These are phyloP conservation scores for Conticribra guillardii DNA, from an alignment of 108 stramenopile species.

Conservation along the genomic window DNA sequence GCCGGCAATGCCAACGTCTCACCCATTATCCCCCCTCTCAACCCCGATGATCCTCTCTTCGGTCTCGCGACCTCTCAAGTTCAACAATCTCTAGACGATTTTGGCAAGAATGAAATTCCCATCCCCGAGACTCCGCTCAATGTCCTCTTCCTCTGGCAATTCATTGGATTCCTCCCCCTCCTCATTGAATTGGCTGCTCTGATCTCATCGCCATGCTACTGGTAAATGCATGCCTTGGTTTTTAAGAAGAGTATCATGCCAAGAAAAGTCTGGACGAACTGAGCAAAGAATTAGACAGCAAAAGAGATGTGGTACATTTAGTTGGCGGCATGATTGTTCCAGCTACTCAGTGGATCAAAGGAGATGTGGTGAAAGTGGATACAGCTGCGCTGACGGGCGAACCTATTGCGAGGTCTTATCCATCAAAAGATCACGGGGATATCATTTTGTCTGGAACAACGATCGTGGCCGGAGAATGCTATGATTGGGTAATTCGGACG, in stretches of 20 bases:
- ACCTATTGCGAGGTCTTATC: conserved; percentile 73
- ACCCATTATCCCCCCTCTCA: conserved; percentile 36
- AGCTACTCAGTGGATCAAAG: conserved; percentile 78
- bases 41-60: conserved; percentile 34
- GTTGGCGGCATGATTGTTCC: conserved; percentile 61
- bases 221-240: conserved; percentile 73
- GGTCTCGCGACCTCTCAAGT: conserved; percentile 24
- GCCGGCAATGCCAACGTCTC: too few species aligned
- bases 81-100: conserved; percentile 4
- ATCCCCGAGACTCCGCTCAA: conserved; percentile 40
- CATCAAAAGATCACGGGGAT: conserved; percentile 52
- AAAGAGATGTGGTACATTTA: conserved; percentile 78
- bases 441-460: conserved; percentile 65
- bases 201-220: conserved; percentile 58
- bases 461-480: conserved; percentile 70
- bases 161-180: conserved; percentile 50
- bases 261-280: conserved; percentile 68
- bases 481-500: conserved; percentile 66
- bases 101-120: conserved; percentile 44
- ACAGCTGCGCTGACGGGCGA: conserved; percentile 87
- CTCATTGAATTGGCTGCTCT: conserved; percentile 62
- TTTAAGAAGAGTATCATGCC: conserved; percentile 78
- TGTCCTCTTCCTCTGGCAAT: conserved; percentile 40
- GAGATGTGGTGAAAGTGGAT: conserved; percentile 71
- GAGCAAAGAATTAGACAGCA: conserved; percentile 52